These are phyloP conservation scores for Debaryomyces subglobosus DNA, from an alignment of 1,139 yeast species.

Conservation along the genomic window DNA sequence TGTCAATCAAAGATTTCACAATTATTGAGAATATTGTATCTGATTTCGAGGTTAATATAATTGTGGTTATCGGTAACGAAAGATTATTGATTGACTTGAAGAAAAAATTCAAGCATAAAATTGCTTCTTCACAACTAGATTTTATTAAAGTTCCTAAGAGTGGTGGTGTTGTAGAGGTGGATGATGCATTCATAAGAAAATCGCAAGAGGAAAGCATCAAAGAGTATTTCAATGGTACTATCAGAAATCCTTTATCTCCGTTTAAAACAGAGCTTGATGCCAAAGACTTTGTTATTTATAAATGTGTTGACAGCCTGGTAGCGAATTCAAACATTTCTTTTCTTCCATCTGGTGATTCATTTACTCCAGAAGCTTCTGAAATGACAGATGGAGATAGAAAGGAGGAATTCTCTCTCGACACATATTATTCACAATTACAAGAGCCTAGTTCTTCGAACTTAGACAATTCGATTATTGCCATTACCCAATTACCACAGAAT, in stretches of 20 bases:
- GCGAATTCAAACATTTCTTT: conserved; percentile 41
- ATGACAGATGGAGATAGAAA: conserved; percentile 22
- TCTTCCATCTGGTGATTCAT: conserved; percentile 51
- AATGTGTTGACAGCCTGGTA: conserved; percentile 42
- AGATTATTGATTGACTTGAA: conserved; percentile 65
- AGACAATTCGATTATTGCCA: conserved; percentile 75
- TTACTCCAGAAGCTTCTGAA: conserved; percentile 31
- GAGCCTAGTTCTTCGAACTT: conserved; percentile 59
- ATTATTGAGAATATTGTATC: conserved; percentile 62
- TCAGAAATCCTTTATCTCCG: conserved; percentile 73
- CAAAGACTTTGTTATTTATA: conserved; percentile 41
- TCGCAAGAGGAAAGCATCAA: conserved; percentile 75
- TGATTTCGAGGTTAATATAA: conserved; percentile 60
- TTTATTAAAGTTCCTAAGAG: conserved; percentile 69
- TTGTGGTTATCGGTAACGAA: conserved; percentile 66
- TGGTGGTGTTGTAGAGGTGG: conserved; percentile 75
- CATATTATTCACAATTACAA: conserved; percentile 34
- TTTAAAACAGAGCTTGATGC: conserved; percentile 49
- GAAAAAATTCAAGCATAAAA: conserved; percentile 53
- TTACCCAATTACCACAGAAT: conserved; percentile 62
- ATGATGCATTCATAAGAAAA: conserved; percentile 68
- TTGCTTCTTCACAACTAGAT: conserved; percentile 32
- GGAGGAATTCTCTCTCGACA: conserved; percentile 35
- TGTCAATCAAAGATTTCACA: conserved; percentile 51
- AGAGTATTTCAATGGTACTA: conserved; percentile 87